Conservation (phyloP, 2,329 filamentous ascomycete species). For the Colletotrichum lentis region DNA sequence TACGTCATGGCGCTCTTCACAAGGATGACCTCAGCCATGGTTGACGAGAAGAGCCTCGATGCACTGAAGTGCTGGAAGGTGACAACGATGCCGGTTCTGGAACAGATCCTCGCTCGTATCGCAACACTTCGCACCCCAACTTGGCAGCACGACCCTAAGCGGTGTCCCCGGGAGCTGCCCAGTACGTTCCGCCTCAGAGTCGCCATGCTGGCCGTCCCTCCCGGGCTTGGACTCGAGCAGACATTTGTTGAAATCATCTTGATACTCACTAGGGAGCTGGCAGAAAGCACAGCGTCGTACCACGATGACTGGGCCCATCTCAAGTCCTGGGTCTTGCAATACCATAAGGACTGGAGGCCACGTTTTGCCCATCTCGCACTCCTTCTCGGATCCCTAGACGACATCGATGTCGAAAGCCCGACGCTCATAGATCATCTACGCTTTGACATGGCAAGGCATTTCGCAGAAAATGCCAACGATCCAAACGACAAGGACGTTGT, state of each 20-base stretch:
- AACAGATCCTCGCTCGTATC: neutral
- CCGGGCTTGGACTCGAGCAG: neutral
- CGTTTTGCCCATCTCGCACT: neutral
- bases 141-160: slow-evolving; percentile 17
- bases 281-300: neutral
- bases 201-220: slow-evolving; percentile 1
- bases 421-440: slow-evolving; percentile 11
- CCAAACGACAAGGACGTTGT: neutral
- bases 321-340: neutral
- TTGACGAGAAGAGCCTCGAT: neutral
- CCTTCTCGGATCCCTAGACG: neutral
- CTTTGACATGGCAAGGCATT: slow-evolving; percentile 3
- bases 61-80: slow-evolving; percentile 12
- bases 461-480: neutral
- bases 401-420: neutral
- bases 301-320: slow-evolving; percentile 15
- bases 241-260: neutral
- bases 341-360: neutral
- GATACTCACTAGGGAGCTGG: slow-evolving; percentile 1
- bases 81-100: slow-evolving; percentile 8
- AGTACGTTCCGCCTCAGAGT: slow-evolving; percentile 12
- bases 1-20: slow-evolving; percentile 1
- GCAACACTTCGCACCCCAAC: slow-evolving; percentile 2
- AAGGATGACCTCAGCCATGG: neutral
- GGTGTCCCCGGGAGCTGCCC: slow-evolving; percentile 5